Conservation (phyloP, 306 rosid genomes). For the Erythrophleum fordii region DNA sequence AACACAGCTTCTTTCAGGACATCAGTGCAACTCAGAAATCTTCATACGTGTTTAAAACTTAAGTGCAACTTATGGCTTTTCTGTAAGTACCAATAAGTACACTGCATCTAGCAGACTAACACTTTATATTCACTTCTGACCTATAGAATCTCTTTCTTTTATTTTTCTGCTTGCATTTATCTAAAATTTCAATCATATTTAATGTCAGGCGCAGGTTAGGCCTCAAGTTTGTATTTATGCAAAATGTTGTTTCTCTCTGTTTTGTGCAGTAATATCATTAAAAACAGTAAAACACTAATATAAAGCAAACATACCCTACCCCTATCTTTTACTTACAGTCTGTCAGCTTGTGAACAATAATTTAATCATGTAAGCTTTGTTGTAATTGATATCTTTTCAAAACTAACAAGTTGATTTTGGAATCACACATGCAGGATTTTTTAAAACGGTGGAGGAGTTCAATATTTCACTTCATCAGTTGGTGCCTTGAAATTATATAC, state of each 20-base stretch:
- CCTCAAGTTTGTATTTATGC: not conserved
- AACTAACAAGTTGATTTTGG: slow-evolving; percentile 30
- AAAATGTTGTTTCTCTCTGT: not conserved
- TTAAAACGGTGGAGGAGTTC: slow-evolving; percentile 39
- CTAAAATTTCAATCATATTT: not conserved
- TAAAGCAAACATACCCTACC: not conserved
- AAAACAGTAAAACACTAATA: not conserved
- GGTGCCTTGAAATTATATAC: slow-evolving; percentile 20
- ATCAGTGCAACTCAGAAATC: not conserved
- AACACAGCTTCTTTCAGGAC: not conserved
- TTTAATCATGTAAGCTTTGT: not conserved
- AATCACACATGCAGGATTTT: slow-evolving; percentile 46
- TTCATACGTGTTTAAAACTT: not conserved
- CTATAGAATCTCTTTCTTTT: not conserved
- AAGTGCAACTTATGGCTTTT: not conserved
- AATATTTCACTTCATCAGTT: slow-evolving; percentile 14
- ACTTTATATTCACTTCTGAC: not conserved
- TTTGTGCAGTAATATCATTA: not conserved
- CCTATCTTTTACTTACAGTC: not conserved
- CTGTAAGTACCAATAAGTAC: not conserved
- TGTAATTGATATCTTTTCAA: not conserved
- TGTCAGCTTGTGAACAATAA: not conserved
- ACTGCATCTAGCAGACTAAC: not conserved
- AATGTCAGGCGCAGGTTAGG: not conserved
- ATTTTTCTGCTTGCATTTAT: not conserved